Percentiles rank a stretch among this genome's conserved stretches.
Conservation (phyloP, 2,329 filamentous ascomycete species). For the Fusarium sp. region DNA sequence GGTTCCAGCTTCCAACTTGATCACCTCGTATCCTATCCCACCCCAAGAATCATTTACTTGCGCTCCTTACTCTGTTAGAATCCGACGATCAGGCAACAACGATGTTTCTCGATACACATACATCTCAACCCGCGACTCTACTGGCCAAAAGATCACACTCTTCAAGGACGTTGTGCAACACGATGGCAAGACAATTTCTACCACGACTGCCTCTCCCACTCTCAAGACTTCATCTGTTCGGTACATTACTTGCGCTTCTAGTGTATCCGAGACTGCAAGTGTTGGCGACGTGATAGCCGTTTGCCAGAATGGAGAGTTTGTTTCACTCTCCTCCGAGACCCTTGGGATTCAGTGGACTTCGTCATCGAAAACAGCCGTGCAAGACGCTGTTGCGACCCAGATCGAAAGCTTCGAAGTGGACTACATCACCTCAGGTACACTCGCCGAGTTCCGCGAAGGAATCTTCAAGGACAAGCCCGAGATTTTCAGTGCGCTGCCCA, state of each 20-base stretch:
- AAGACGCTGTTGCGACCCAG: constrained; percentile 50
- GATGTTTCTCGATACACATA: constrained; percentile 70
- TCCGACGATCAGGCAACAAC: constrained; percentile 59
- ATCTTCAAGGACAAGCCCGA: constrained; percentile 67
- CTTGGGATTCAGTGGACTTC: constrained; percentile 52
- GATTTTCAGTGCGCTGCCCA: constrained; percentile 62
- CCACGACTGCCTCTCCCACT: constrained; percentile 56
- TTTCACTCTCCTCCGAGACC: constrained; percentile 68
- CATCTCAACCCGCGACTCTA: constrained; percentile 63
- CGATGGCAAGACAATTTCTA: constrained; percentile 64
- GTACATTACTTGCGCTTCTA: constrained; percentile 51
- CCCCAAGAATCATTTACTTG: constrained; percentile 73
- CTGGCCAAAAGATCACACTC: constrained; percentile 64
- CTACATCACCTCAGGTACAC: constrained; percentile 58
- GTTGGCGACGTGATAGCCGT: constrained; percentile 63
- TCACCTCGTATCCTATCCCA: constrained; percentile 75
- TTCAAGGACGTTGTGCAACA: constrained; percentile 68
- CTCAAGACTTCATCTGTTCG: constrained; percentile 54
- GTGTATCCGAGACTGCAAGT: constrained; percentile 41
- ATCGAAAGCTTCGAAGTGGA: constrained; percentile 60
- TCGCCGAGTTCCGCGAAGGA: constrained; percentile 63
- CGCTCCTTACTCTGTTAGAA: constrained; percentile 67
- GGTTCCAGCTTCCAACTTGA: constrained; percentile 69
- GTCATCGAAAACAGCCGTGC: constrained; percentile 49
- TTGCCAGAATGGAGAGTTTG: constrained; percentile 69